These are phyloP conservation scores for Fusarium pseudograminearum DNA, from an alignment of 2,329 filamentous ascomycete species.

Conservation along the genomic window DNA sequence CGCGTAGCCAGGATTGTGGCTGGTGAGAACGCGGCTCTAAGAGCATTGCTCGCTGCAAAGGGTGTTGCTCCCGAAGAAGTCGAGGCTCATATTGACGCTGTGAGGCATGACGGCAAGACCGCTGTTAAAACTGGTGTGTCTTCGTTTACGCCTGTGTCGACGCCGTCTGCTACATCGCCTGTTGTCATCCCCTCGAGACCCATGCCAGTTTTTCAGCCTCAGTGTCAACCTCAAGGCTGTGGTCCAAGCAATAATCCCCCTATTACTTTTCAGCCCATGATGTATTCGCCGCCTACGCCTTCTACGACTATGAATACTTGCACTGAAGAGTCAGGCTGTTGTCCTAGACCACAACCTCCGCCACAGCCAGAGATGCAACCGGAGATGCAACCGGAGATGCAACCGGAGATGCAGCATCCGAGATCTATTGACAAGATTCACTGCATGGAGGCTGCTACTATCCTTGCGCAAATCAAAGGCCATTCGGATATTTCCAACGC, in stretches of 20 bases:
- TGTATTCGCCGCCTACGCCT: slow-evolving; percentile 9
- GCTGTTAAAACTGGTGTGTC: background rate
- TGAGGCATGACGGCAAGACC: background rate
- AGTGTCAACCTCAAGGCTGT: slow-evolving; percentile 2
- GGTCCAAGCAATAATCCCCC: background rate
- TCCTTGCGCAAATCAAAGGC: slow-evolving; percentile 57
- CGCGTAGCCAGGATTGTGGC: slow-evolving; percentile 58
- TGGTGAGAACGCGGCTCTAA: slow-evolving; percentile 57
- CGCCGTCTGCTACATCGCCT: slow-evolving; percentile 22
- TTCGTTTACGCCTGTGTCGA: slow-evolving; percentile 18
- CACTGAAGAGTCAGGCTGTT: slow-evolving; percentile 14
- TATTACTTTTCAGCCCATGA: background rate
- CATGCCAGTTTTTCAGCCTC: background rate
- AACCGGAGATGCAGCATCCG: background rate
- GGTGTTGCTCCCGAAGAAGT: slow-evolving; percentile 39
- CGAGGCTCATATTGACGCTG: slow-evolving; percentile 38
- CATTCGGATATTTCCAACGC: slow-evolving; percentile 47
- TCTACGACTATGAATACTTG: background rate
- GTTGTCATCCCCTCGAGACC: slow-evolving; percentile 10
- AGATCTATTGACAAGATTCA: slow-evolving; percentile 40
- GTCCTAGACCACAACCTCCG: slow-evolving; percentile 7
- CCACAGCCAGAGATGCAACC: background rate
- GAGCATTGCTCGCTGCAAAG: slow-evolving; percentile 44
- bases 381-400: background rate
- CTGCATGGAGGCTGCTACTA: slow-evolving; percentile 47